A percentile compares a stretch with the other conserved stretches of the same genome.
Conservation (phyloP, 2,329 filamentous ascomycete genomes). For the Huntiella decipiens region DNA sequence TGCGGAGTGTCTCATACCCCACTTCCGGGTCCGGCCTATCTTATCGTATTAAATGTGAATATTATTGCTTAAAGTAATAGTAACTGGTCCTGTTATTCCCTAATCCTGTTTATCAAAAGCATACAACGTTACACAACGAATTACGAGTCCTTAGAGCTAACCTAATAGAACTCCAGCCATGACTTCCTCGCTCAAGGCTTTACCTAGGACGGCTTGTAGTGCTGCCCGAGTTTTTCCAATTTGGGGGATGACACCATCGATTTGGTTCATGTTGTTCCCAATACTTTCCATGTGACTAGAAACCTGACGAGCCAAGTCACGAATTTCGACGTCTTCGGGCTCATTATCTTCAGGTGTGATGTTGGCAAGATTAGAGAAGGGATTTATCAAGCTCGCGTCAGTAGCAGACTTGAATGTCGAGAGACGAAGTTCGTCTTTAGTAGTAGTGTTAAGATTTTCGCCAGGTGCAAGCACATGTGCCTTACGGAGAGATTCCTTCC, state of each 20-base stretch:
- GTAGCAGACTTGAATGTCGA: neutral
- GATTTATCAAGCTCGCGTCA: neutral
- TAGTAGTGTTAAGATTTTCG: neutral
- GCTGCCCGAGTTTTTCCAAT: constrained; percentile 29
- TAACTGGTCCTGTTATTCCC: too few species aligned
- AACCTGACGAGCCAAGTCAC: constrained; percentile 21
- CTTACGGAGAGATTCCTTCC: constrained; percentile 29
- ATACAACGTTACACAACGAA: neutral
- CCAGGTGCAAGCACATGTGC: constrained; percentile 14
- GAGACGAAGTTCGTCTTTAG: neutral
- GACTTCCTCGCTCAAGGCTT: constrained; percentile 24
- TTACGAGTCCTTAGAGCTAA: constrained; percentile 4
- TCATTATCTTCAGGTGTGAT: constrained; percentile 19
- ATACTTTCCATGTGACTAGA: constrained; percentile 38
- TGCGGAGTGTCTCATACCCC: too few species aligned
- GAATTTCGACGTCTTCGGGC: constrained; percentile 7
- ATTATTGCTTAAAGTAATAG: too few species aligned
- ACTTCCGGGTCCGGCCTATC: too few species aligned
- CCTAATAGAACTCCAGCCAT: constrained; percentile 32
- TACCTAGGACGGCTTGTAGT: constrained; percentile 28
- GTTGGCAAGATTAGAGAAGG: constrained; percentile 12
- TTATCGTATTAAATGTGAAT: too few species aligned
- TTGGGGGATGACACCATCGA: constrained; percentile 30
- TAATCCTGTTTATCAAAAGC: neutral
- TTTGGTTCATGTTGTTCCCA: constrained; percentile 32